These are phyloP conservation scores for Cyclotella cryptica DNA, from an alignment of 108 stramenopile species.

Conservation along the genomic window DNA sequence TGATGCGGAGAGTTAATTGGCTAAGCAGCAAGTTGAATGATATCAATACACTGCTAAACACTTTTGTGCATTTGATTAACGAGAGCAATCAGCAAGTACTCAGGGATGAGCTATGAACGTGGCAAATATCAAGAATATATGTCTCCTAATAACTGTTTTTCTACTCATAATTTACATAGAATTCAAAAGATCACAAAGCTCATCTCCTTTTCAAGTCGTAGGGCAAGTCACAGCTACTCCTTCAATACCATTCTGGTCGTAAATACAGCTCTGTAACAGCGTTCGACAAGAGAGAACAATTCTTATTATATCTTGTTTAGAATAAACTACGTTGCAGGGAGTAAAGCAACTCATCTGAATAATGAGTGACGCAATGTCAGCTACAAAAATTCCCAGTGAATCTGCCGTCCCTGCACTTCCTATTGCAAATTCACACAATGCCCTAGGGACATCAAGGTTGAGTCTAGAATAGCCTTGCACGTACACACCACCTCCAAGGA, in stretches of 20 bases:
- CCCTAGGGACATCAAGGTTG: conserved; percentile 56
- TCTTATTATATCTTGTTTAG: not conserved
- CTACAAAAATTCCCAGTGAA: conserved; percentile 66
- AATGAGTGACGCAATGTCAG: conserved; percentile 73
- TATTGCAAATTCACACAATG: conserved; percentile 75
- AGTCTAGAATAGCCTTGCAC: conserved; percentile 78
- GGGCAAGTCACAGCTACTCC: conserved; percentile 75
- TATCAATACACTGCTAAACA: not conserved
- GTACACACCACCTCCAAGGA: conserved; percentile 85
- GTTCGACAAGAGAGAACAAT: not conserved
- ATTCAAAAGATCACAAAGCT: too few species aligned
- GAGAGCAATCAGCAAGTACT: not conserved
- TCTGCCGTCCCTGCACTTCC: conserved; percentile 74
- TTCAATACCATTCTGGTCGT: conserved; percentile 61
- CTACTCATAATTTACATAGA: not conserved
- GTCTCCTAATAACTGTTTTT: not conserved
- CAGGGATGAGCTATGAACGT: too few species aligned
- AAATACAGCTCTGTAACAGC: conserved; percentile 60
- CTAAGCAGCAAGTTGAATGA: conserved; percentile 22
- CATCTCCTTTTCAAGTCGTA: not conserved
- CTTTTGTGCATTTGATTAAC: not conserved
- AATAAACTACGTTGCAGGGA: not conserved
- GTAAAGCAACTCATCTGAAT: conserved; percentile 45
- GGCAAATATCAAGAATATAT: not conserved
- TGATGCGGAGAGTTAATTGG: conserved; percentile 29